Percentiles rank a stretch among this genome's conserved stretches.
Evolutionary conservation across 225 moss, liverwort and hornwort genomes (phyloP).

Genomic region (Pleurozium schreberi): DNA sequence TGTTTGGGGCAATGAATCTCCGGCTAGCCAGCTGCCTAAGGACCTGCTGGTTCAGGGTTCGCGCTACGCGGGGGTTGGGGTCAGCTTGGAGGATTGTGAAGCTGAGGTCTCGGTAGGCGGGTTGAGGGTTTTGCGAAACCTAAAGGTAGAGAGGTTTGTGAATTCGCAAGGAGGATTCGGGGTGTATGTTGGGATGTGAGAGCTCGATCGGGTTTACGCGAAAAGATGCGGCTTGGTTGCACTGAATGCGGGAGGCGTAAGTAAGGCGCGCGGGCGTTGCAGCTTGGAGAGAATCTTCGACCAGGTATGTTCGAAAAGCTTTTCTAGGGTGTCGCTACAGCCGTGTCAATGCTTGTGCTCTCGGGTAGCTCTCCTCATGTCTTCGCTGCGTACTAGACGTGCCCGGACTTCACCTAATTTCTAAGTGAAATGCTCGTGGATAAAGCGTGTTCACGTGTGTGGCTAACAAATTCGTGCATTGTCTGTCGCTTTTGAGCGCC

Average conservation of each 20-base stretch:
- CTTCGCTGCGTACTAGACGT: neutral
- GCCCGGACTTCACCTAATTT: neutral
- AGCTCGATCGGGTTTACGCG: neutral
- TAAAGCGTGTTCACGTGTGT: neutral
- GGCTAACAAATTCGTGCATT: neutral
- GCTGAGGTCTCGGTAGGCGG: neutral
- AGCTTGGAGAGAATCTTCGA: neutral
- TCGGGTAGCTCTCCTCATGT: neutral
- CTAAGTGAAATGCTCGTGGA: neutral
- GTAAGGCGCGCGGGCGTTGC: neutral
- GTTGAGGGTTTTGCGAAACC: neutral
- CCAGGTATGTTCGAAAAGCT: constrained; percentile 7
- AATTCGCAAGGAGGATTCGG: neutral
- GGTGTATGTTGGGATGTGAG: neutral
- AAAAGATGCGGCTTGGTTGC: neutral
- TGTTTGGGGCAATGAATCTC: neutral
- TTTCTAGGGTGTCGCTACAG: neutral
- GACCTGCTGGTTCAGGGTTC: neutral
- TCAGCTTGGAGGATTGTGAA: neutral
- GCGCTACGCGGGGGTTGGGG: neutral
- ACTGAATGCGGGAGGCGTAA: constrained; percentile 3
- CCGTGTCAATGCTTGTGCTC: neutral
- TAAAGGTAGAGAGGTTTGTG: neutral
- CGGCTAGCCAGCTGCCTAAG: neutral
- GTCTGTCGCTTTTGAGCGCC: neutral